Evolutionary conservation across 1,284 basidiomycete genomes (phyloP).

Genomic region (Fomitopsis pinicola): DNA sequence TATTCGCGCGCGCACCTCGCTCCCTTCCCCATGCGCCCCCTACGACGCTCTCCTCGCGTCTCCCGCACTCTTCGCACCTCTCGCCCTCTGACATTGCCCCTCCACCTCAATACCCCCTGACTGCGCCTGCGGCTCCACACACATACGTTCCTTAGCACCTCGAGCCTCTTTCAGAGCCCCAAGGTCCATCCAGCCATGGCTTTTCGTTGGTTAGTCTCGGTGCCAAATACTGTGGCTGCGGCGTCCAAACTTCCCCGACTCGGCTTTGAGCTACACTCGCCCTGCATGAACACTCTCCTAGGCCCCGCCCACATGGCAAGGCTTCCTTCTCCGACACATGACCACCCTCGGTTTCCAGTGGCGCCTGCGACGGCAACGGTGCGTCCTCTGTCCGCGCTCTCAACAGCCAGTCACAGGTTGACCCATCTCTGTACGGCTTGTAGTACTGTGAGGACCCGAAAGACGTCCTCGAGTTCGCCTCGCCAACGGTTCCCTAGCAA

Average conservation of each 20-base stretch:
- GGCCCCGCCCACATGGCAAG: constrained; percentile 21
- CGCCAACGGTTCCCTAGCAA: constrained; percentile 30
- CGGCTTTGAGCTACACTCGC: constrained; percentile 18
- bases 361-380: too few relatives aligned
- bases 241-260: constrained; percentile 6
- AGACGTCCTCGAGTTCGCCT: constrained; percentile 28
- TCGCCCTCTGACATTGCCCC: too few relatives aligned
- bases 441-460: constrained; percentile 58
- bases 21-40: too few relatives aligned
- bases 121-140: too few relatives aligned
- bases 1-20: too few relatives aligned
- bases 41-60: too few relatives aligned
- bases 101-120: too few relatives aligned
- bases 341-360: constrained; percentile 25
- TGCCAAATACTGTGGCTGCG: constrained; percentile 27
- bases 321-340: constrained; percentile 54
- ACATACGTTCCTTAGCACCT: too few relatives aligned
- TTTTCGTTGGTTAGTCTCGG: constrained; percentile 26
- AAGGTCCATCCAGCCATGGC: background rate
- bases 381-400: constrained; percentile 60
- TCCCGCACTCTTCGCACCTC: too few relatives aligned
- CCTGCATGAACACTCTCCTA: constrained; percentile 29
- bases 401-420: constrained; percentile 33
- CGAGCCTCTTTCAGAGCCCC: too few relatives aligned
- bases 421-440: constrained; percentile 28